A percentile compares a stretch with the other conserved stretches of the same genome.
These are phyloP conservation scores for Podaxis pistillaris DNA, from an alignment of 768 basidiomycete genomes.

Conservation along the genomic window DNA sequence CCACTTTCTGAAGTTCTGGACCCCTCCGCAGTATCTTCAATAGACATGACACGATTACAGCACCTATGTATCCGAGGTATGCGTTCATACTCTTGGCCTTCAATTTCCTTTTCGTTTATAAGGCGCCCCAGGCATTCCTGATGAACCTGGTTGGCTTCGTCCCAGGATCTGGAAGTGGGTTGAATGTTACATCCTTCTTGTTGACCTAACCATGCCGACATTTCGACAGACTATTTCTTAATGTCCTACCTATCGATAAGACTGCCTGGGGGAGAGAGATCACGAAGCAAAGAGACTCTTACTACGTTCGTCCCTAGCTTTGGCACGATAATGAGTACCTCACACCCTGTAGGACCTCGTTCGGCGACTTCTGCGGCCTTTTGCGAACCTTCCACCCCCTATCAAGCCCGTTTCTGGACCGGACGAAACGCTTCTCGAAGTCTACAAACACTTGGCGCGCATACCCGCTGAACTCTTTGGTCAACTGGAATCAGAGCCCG, in stretches of 20 bases:
- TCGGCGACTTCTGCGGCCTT: slow-evolving; percentile 56
- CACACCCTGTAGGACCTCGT: slow-evolving; percentile 57
- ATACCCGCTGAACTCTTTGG: slow-evolving; percentile 51
- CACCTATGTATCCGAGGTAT: slow-evolving; percentile 61
- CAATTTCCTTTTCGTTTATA: slow-evolving; percentile 12
- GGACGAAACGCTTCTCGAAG: slow-evolving; percentile 48
- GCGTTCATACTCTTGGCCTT: slow-evolving; percentile 17
- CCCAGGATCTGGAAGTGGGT: slow-evolving; percentile 78
- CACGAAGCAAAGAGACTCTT: slow-evolving; percentile 61
- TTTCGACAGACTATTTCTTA: slow-evolving; percentile 54
- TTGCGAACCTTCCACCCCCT: slow-evolving; percentile 43
- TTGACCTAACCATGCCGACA: slow-evolving; percentile 6
- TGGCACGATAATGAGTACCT: background rate
- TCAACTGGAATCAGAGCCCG: slow-evolving; percentile 53
- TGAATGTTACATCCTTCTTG: background rate
- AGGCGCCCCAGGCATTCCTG: slow-evolving; percentile 56
- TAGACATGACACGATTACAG: slow-evolving; percentile 58
- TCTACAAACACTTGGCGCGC: slow-evolving; percentile 54
- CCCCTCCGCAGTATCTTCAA: slow-evolving; percentile 40
- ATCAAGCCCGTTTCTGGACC: slow-evolving; percentile 32
- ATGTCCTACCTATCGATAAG: slow-evolving; percentile 57
- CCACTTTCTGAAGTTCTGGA: slow-evolving; percentile 63
- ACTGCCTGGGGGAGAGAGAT: slow-evolving; percentile 57
- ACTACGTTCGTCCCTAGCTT: slow-evolving; percentile 54
- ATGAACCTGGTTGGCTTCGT: slow-evolving; percentile 72